Evolutionary conservation across 1,284 basidiomycete genomes (phyloP), one percentile per base, ranked within the genome.

Genomic region (Pulveroboletus sp.): DNA sequence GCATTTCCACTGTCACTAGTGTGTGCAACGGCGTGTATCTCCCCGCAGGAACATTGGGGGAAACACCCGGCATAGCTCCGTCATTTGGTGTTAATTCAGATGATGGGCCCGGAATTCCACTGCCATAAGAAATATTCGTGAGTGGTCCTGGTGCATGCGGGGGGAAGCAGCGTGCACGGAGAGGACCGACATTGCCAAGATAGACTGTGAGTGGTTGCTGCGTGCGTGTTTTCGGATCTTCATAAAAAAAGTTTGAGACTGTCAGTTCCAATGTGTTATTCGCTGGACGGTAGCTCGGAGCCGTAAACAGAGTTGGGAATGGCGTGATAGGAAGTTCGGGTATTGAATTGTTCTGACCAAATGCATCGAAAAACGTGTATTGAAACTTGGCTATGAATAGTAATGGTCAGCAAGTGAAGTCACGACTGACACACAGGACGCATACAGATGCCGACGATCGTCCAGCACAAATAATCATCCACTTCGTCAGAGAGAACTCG

Each of bases 391-490:
- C 91, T 92, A 65, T 57, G 55, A 63, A 53, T 43, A 24, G 35
- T 1, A 53, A 54, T 54, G 63, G 62, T 69, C 59, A 68, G 65
- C 61, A 52, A 56, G 42, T 35, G 45, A 46, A 59, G 43, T 43
- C 17, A 54, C 33, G 40, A 62, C 52, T 25, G 44, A 54, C 36
- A 51, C 50, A 58, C 35, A 44, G 48, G 36, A 35, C 12, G 83
- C 93, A 75, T 75, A 95, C 94, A 93, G 52, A 97, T 95, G 48
- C 95, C 92, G 59, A 95, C 92, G 62, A 98, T 94, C 11, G 93
- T 94, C 95, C 95, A 98, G 68, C 92, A 94, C 57, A 96, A 81
- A 75, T 92, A 94, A 70, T 98, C 95, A 68, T 96, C 93, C 15
- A 97, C 92, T 72, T 93, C 91, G 66, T 95, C 93, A 24, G 84